Conservation (phyloP, 1,139 yeast species). For the Scheffersomyces titani region DNA sequence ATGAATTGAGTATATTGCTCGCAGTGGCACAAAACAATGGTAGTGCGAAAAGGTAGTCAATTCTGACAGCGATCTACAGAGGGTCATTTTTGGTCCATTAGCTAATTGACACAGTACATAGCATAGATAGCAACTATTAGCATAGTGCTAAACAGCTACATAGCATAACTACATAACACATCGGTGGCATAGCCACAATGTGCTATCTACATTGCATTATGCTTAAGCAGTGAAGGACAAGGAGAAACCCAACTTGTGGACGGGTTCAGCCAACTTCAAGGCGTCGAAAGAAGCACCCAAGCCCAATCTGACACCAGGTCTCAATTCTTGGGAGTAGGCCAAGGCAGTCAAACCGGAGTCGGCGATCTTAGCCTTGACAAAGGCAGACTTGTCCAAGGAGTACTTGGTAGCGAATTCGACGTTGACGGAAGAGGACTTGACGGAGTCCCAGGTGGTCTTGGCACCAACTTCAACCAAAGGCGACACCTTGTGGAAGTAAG, state of each 20-base stretch:
- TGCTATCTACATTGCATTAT: neutral
- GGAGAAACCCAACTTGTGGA: constrained; percentile 96
- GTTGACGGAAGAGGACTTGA: constrained; percentile 64
- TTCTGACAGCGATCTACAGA: neutral
- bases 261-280: constrained; percentile 93
- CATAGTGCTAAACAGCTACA: neutral
- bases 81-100: neutral
- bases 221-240: constrained; percentile 84
- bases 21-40: neutral
- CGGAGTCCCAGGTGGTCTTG: constrained; percentile 93
- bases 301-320: constrained; percentile 97
- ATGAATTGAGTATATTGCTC: neutral
- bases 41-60: neutral
- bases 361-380: constrained; percentile 95
- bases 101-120: neutral
- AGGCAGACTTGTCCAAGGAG: constrained; percentile 81
- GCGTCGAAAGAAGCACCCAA: constrained; percentile 98
- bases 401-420: constrained; percentile 97
- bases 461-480: constrained; percentile 96
- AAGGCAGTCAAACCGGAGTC: constrained; percentile 95
- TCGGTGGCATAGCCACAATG: neutral
- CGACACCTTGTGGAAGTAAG: constrained; percentile 95
- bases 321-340: constrained; percentile 91
- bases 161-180: neutral
- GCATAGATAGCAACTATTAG: neutral